phyloP scores from a whole-genome alignment of 345 rosid species.

The Gossypium turneri region DNA sequence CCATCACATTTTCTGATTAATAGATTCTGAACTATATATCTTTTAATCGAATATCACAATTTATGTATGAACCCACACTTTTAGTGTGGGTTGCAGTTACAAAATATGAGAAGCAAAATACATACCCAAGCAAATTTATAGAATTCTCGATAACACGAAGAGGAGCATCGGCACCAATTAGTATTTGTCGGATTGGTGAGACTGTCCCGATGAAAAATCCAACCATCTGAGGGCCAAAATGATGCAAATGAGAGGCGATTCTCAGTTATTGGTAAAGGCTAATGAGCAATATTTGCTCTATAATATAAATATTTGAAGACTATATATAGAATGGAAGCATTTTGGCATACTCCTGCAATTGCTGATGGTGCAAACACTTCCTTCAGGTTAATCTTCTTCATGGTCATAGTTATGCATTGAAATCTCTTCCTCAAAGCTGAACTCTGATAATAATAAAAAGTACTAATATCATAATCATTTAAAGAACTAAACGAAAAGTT shows the following conservation, averaged over 20 bases:
- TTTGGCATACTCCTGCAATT: constrained; percentile 25
- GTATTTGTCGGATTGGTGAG: not conserved
- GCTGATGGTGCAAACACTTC: constrained; percentile 24
- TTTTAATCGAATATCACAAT: no score
- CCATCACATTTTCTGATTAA: no score
- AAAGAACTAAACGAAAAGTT: not conserved
- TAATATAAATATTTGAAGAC: not conserved
- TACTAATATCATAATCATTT: not conserved
- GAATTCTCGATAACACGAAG: not conserved
- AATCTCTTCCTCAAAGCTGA: constrained; percentile 1
- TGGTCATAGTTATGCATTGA: not conserved
- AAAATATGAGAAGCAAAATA: not conserved
- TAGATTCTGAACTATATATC: no score
- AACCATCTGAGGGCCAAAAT: not conserved
- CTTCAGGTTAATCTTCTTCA: constrained; percentile 15
- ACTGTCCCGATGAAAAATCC: not conserved
- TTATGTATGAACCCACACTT: no score
- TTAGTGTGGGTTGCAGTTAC: no score
- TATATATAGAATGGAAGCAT: not conserved
- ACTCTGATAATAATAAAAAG: not conserved
- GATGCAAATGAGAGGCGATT: not conserved
- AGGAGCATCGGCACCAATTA: not conserved
- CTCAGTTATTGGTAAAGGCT: not conserved
- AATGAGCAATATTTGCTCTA: not conserved
- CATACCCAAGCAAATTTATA: not conserved